phyloP scores from a whole-genome alignment of 2,329 filamentous ascomycete genomes.

The Dactylellina cionopaga region DNA sequence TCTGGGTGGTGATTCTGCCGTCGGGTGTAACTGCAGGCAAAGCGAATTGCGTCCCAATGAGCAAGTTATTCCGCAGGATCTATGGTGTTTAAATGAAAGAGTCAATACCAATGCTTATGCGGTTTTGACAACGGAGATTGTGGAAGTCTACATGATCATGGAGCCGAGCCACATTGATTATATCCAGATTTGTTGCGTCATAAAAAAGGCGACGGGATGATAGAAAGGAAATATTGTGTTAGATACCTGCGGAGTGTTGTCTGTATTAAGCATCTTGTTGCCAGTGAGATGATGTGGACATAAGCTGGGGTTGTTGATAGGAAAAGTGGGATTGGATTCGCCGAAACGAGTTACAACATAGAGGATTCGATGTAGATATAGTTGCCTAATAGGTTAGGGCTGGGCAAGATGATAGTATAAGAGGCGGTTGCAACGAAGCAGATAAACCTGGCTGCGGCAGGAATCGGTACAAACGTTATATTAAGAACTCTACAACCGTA shows the following conservation, averaged over 20 bases:
- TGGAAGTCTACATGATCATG: neutral
- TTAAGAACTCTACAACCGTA: constrained; percentile 20
- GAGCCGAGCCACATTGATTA: neutral
- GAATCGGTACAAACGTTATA: no score
- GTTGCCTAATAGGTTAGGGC: no score
- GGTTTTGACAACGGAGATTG: no score
- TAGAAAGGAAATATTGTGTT: neutral
- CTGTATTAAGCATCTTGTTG: constrained; percentile 29
- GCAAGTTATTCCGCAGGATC: constrained; percentile 42
- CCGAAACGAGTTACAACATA: no score
- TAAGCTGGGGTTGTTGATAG: neutral
- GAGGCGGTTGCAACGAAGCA: no score
- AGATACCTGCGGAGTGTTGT: constrained; percentile 36
- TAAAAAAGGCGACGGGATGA: no score
- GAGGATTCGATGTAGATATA: no score
- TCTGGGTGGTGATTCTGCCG: constrained; percentile 51
- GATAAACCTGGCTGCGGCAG: no score
- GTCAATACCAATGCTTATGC: constrained; percentile 1
- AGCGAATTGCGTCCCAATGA: constrained; percentile 54
- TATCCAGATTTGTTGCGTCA: no score
- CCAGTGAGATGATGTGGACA: neutral
- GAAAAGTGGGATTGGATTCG: no score
- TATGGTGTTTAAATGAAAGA: constrained; percentile 4
- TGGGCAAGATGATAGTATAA: no score
- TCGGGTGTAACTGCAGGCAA: constrained; percentile 55